Evolutionary conservation across 805 yeast species (phyloP).

Genomic region (Wickerhamomyces hampshirensis): DNA sequence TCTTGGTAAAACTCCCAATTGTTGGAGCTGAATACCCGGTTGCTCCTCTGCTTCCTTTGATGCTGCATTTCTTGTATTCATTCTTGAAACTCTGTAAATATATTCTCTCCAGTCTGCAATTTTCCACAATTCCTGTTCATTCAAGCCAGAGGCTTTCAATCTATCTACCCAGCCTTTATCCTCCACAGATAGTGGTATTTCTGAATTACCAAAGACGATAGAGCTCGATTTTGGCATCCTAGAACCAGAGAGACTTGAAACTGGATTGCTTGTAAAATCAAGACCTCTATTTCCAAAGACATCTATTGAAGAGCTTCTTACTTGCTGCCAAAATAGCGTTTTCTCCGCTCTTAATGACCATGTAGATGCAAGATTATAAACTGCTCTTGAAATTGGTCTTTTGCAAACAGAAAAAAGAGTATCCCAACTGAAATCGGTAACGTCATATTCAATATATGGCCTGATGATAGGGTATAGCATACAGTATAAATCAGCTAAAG

Average conservation of each 20-base stretch:
- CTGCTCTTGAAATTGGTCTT: conserved; percentile 59
- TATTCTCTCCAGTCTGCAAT: conserved; percentile 66
- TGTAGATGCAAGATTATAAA: conserved; percentile 54
- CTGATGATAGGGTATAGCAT: conserved; percentile 76
- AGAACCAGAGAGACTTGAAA: conserved; percentile 9
- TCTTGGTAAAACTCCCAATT: conserved; percentile 39
- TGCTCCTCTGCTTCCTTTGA: conserved; percentile 12
- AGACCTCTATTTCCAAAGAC: conserved; percentile 41
- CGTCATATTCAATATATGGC: conserved; percentile 73
- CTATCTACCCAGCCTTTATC: conserved; percentile 73
- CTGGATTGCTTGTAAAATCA: conserved; percentile 27
- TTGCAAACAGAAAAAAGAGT: conserved; percentile 63
- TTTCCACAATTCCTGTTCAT: conserved; percentile 78
- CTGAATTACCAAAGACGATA: conserved; percentile 35
- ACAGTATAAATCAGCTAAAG: conserved; percentile 79
- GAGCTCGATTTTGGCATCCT: conserved; percentile 20
- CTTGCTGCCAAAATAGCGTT: conserved; percentile 77
- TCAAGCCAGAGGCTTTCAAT: conserved; percentile 67
- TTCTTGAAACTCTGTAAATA: conserved; percentile 51
- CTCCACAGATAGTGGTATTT: conserved; percentile 53
- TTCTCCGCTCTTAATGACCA: conserved; percentile 70
- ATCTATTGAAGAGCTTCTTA: conserved; percentile 32
- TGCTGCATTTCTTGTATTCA: conserved; percentile 24
- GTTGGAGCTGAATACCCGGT: conserved; percentile 23
- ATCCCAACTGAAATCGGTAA: conserved; percentile 62